Evolutionary conservation across 495 filamentous ascomycete genomes (phyloP), one percentile per base, ranked within the genome.

Genomic region (Cercophora newfieldiana): DNA sequence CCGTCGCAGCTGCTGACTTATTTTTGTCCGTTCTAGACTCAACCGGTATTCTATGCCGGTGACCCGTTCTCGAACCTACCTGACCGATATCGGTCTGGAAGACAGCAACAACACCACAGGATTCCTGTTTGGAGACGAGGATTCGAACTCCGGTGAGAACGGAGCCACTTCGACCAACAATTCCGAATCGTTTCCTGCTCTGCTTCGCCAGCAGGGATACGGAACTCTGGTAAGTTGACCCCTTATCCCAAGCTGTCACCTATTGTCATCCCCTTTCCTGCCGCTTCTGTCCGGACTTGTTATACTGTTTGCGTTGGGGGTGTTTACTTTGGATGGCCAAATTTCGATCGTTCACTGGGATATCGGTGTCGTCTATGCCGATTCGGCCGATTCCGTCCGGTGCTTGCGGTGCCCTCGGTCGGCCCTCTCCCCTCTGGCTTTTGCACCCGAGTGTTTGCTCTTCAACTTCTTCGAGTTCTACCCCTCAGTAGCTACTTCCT

Each of bases 21-120:
- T 31, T 63, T 8, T 30, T 18, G 6, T 69, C 70, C 31, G 3
- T 53, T 61, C 37, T 61, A 94, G 91, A 61, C 82, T 88, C 59
- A 93, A 96, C 73, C 89, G 93, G 50, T 93, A 94, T 75, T 96
- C 93, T 8, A 93, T 97, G 90, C 93, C 93, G 7, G 88, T 91
- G 28, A 90, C 88, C 56, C 87, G 85, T 67, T 86, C 82, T 67
- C 85, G 90, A 49, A 82, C 82, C 26, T 87, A 88, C 50, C 71
- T 82, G 66, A 75, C 79, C 67, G 83, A 86, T 44, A 82, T 80
- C 33, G 83, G 80, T 30, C 86, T 87, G 68, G 93, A 86, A 86
- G 54, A 90, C 90, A 78, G 71, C 61, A 74, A 75, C 65, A 91
- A 95, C 72, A 92, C 90, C 7, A 83, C 91, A 16, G 87, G 89